phyloP scores from a whole-genome alignment of 2,329 filamentous ascomycete species.

The Pezicula radicicola region DNA sequence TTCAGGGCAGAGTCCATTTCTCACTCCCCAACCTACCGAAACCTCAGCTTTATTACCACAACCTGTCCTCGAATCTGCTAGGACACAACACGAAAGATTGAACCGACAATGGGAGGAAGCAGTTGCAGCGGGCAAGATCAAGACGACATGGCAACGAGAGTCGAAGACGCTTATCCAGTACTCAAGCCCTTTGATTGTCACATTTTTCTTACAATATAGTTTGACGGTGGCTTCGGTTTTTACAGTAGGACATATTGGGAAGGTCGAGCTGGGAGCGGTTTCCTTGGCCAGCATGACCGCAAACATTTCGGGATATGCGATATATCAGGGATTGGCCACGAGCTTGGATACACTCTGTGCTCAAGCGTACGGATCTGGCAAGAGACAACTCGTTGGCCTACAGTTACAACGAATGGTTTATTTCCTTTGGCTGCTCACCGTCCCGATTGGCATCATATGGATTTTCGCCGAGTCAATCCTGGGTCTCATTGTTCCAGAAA shows the following conservation, averaged over 20 bases:
- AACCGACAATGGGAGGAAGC: slow-evolving; percentile 69
- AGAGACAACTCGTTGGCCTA: slow-evolving; percentile 81
- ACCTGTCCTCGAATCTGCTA: slow-evolving; percentile 36
- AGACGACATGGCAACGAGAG: slow-evolving; percentile 90
- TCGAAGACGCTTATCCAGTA: slow-evolving; percentile 75
- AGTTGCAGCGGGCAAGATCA: slow-evolving; percentile 74
- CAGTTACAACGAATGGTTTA: slow-evolving; percentile 80
- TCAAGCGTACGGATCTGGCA: slow-evolving; percentile 90
- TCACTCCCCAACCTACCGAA: slow-evolving; percentile 32
- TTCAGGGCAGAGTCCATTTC: slow-evolving; percentile 7
- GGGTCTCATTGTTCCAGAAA: slow-evolving; percentile 65
- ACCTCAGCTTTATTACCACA: slow-evolving; percentile 36
- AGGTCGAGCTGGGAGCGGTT: slow-evolving; percentile 64
- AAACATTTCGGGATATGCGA: slow-evolving; percentile 73
- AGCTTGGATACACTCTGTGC: slow-evolving; percentile 89
- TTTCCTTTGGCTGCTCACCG: slow-evolving; percentile 69
- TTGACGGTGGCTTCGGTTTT: slow-evolving; percentile 81
- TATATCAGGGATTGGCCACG: slow-evolving; percentile 83
- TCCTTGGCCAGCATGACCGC: slow-evolving; percentile 74
- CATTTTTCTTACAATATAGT: slow-evolving; percentile 79
- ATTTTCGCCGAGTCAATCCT: slow-evolving; percentile 64
- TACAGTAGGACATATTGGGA: slow-evolving; percentile 73
- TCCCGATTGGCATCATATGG: slow-evolving; percentile 74
- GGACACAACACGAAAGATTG: slow-evolving; percentile 52
- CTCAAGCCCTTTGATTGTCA: slow-evolving; percentile 67